Evolutionary conservation across 768 basidiomycete genomes (phyloP).

Genomic region (Phylloporus rhodoxanthus): DNA sequence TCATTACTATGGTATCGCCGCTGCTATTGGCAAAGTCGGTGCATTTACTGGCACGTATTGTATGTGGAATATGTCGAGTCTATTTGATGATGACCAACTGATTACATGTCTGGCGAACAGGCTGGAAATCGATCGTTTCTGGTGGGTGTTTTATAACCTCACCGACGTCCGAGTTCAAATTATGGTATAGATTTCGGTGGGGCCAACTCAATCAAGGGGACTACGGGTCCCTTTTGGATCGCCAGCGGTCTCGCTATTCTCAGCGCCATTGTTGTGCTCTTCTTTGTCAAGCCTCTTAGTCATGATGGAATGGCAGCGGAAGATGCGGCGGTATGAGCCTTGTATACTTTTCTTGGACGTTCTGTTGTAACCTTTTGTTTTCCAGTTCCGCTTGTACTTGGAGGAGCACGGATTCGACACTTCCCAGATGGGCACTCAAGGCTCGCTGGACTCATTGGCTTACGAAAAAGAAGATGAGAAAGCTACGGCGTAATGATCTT

Average conservation of each 20-base stretch:
- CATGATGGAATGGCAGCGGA: slow-evolving; percentile 78
- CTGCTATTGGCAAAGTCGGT: slow-evolving; percentile 80
- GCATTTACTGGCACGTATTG: slow-evolving; percentile 82
- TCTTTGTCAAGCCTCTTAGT: slow-evolving; percentile 68
- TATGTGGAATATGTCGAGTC: slow-evolving; percentile 29
- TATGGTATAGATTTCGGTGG: slow-evolving; percentile 55
- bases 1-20: slow-evolving; percentile 80
- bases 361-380: neutral
- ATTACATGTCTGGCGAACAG: slow-evolving; percentile 28
- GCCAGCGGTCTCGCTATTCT: slow-evolving; percentile 79
- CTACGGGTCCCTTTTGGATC: slow-evolving; percentile 86
- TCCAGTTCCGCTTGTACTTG: slow-evolving; percentile 77
- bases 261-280: slow-evolving; percentile 65
- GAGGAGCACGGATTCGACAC: slow-evolving; percentile 76
- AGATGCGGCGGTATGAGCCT: slow-evolving; percentile 50
- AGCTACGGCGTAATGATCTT: slow-evolving; percentile 9
- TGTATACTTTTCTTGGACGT: neutral
- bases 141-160: slow-evolving; percentile 33
- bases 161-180: neutral
- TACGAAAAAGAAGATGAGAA: slow-evolving; percentile 16
- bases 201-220: slow-evolving; percentile 43
- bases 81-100: neutral
- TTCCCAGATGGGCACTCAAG: slow-evolving; percentile 55
- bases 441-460: slow-evolving; percentile 20
- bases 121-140: slow-evolving; percentile 60